Evolutionary conservation across 129 eudicot genomes (phyloP), one percentile per base, ranked within the genome.

Genomic region (Arctium minus): DNA sequence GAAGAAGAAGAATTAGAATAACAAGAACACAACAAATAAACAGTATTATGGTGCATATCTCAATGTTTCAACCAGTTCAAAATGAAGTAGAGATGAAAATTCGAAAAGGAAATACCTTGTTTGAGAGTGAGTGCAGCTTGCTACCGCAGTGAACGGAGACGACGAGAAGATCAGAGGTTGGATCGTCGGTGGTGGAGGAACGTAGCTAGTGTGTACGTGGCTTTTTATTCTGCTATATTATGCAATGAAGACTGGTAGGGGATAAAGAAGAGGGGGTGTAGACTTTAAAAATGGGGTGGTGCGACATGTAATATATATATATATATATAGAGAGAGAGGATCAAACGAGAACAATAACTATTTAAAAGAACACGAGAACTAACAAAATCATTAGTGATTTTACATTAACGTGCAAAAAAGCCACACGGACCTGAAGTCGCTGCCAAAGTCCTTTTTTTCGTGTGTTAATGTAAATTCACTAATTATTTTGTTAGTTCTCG

Each of bases 31-130:
- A 70, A 79, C 87, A 84, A 79, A 84, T 73, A 73, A 84, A 84
- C 84, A 84, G 84, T 67, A 74, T 73, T 79, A n/a, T 79, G 46
- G 76, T 84, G 72, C 76, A 79, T 84, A 84, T 84, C 84, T 84
- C 77, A 79, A 84, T 56, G 76, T 35, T 79, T 60, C 32, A 27
- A 22, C 8, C 72, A 44, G 15, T 35, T 53, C n/a, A 53, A 22
- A 22, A 22, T 18, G 13, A 53, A 15, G 27, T 53, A 53, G 22
- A 48, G 68, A 46, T 44, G 69, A 75, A 37, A 78, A 5, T 6
- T 22, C 27, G 2, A 46, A n/a, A 11, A 67, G 33, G 29, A 39
- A 35, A 74, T 64, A 82, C 85, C 85, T 81, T 71, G 79, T 60
- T 18, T 35, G 78, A 12, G 46, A 74, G 62, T 62, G 42, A 33